Base-by-base conservation (phyloP, 2,329 filamentous ascomycete genomes). In the Claviceps sp. region DNA sequence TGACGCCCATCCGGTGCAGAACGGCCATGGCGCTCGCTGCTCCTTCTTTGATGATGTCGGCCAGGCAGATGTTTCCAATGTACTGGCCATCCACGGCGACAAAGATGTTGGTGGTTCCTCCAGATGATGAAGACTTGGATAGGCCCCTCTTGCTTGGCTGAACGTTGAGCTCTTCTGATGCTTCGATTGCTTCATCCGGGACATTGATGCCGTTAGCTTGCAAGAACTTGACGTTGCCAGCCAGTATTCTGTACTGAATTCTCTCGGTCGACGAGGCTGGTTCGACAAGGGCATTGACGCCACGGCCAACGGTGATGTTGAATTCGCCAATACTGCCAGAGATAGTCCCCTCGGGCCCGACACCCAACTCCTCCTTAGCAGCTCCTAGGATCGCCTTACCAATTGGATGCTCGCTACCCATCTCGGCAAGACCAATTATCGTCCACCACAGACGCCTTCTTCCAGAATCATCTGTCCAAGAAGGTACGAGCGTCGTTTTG, bases 321-420 rank as follows among this genome's bases (percentile, higher is more conserved):
- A 98, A 97, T 37, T 95, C 85, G 51, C 86, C 88, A 40, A 95
- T 77, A 57, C 80, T 87, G 47, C 93, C 93, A 54, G 94, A 86
- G 36, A 97, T 77, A 17, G 82, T 78, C 7, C 79, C 84, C 53
- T 94, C 88, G 1, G 74, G 66, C 16, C 80, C 82, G 40, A 95
- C 67, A 4, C 81, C 82, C 8, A 96, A 80, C 63, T 91, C 80
- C 2, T 78, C 72, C 59, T 87, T 90, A 3, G 91, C 89, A 29
- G 82, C 82, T 1, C 71, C 68, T 5, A 95, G 73, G 49, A 97
- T 86, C 14, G 93, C 91, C 61, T 83, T 88, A n/a, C 90, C 93
- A 52, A 97, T 86, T 1, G 93, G 93, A 63, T 98, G 93, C 68
- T 98, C 93, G 62, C 88, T 95, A 57, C 88, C 86, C 79, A 89